Percentiles rank a stretch among this genome's conserved stretches.
phyloP scores from a whole-genome alignment of 2,329 filamentous ascomycete species.

The Monilinia fructigena region DNA sequence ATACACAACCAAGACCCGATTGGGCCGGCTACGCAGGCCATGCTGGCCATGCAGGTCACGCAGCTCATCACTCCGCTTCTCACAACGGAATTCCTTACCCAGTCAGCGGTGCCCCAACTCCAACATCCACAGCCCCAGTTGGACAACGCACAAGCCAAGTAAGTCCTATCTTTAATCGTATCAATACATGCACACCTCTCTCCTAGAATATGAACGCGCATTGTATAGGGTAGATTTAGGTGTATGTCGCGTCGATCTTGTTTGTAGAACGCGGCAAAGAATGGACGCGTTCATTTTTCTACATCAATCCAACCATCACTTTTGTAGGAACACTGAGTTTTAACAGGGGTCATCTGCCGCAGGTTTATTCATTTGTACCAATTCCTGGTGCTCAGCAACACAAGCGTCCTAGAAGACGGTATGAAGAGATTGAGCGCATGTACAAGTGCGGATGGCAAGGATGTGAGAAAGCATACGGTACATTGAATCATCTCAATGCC shows the following conservation, averaged over 20 bases:
- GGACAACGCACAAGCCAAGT: background rate
- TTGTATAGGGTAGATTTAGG: background rate
- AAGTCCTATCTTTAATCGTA: background rate
- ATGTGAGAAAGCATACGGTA: slow-evolving; percentile 98
- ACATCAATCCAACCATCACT: slow-evolving; percentile 23
- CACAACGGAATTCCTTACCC: background rate
- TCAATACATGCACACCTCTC: background rate
- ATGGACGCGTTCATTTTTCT: slow-evolving; percentile 1
- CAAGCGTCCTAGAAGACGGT: slow-evolving; percentile 87
- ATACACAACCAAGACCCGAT: slow-evolving; percentile 69
- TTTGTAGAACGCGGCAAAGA: slow-evolving; percentile 24
- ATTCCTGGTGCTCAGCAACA: slow-evolving; percentile 97
- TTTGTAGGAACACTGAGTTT: slow-evolving; percentile 24
- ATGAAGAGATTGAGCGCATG: slow-evolving; percentile 99
- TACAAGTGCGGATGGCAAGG: slow-evolving; percentile 99
- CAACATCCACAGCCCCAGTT: background rate
- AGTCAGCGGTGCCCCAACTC: background rate
- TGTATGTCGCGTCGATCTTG: background rate
- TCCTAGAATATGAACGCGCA: background rate
- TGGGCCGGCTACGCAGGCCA: slow-evolving; percentile 64
- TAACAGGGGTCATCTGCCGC: slow-evolving; percentile 51
- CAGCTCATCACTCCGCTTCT: slow-evolving; percentile 41
- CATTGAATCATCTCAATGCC: slow-evolving; percentile 93
- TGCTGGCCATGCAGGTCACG: slow-evolving; percentile 49
- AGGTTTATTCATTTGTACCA: slow-evolving; percentile 97